Percentiles rank a stretch among this genome's conserved stretches.
phyloP scores from a whole-genome alignment of 2,329 filamentous ascomycete species.

The Balansia obtecta region DNA sequence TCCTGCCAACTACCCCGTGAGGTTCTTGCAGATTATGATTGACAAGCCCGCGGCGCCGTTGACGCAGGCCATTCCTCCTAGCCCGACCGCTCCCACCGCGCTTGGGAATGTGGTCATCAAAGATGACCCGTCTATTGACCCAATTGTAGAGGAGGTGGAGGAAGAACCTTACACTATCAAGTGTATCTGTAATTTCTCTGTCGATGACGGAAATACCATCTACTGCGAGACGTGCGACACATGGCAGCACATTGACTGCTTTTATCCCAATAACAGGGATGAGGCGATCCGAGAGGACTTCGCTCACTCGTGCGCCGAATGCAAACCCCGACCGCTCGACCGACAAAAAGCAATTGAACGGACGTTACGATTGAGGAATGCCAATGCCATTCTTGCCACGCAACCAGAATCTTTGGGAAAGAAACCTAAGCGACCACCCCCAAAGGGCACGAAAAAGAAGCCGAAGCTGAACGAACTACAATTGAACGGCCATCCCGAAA shows the following conservation, averaged over 20 bases:
- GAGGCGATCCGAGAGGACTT: slow-evolving; percentile 59
- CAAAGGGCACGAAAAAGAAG: slow-evolving; percentile 85
- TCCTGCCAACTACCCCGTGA: slow-evolving; percentile 26
- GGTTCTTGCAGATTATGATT: slow-evolving; percentile 47
- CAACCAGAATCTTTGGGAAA: slow-evolving; percentile 43
- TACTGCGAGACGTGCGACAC: slow-evolving; percentile 92
- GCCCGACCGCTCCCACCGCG: slow-evolving; percentile 33
- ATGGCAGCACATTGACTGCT: slow-evolving; percentile 97
- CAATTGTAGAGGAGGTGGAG: slow-evolving; percentile 41
- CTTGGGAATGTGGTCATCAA: slow-evolving; percentile 19
- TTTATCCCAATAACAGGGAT: slow-evolving; percentile 65
- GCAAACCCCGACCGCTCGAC: slow-evolving; percentile 67
- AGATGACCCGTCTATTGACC: slow-evolving; percentile 24
- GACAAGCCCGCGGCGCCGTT: slow-evolving; percentile 41
- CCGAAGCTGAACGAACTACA: slow-evolving; percentile 56
- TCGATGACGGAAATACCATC: slow-evolving; percentile 96
- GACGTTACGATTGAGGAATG: slow-evolving; percentile 44
- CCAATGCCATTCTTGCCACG: slow-evolving; percentile 19
- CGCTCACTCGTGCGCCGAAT: slow-evolving; percentile 81
- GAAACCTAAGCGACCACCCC: slow-evolving; percentile 59
- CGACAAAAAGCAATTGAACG: slow-evolving; percentile 61
- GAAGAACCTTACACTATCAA: slow-evolving; percentile 91
- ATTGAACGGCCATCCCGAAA: slow-evolving; percentile 45
- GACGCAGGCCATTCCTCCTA: slow-evolving; percentile 43
- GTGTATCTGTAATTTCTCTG: slow-evolving; percentile 87